A percentile compares a stretch with the other conserved stretches of the same genome.
These are phyloP conservation scores for Carex cristatella DNA, from an alignment of 176 grass and related monocot species.

Conservation along the genomic window DNA sequence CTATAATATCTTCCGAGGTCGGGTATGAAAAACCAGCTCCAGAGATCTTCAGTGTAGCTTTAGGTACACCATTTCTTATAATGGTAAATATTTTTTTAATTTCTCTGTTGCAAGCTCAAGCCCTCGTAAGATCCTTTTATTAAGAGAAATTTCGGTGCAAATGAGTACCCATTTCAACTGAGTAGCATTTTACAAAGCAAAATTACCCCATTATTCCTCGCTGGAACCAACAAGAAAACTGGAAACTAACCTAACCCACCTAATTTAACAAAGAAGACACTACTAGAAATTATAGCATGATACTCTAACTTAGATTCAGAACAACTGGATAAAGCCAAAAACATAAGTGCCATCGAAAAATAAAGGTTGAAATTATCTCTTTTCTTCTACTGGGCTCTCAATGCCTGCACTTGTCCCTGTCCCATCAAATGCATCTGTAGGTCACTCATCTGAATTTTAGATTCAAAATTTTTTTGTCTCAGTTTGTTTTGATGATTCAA, in stretches of 20 bases:
- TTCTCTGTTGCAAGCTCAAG: neutral
- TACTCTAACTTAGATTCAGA: neutral
- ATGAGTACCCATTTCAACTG: neutral
- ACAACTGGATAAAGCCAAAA: neutral
- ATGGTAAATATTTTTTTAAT: neutral
- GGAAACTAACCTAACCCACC: neutral
- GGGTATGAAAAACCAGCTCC: conserved; percentile 88
- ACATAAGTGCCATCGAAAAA: neutral
- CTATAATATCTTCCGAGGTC: conserved; percentile 80
- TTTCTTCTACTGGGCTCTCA: neutral
- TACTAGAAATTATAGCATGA: neutral
- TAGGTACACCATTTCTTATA: conserved; percentile 40
- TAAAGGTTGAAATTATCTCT: neutral
- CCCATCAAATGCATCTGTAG: neutral
- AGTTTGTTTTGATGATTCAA: neutral
- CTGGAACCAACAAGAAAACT: neutral
- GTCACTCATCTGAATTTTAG: neutral
- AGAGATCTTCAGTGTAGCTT: conserved; percentile 82
- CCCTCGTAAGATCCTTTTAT: neutral
- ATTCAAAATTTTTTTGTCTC: neutral
- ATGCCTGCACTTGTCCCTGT: neutral
- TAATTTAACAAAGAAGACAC: neutral
- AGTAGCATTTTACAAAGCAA: neutral
- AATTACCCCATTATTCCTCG: neutral
- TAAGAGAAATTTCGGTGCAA: neutral